Percentiles rank a stretch among this genome's conserved stretches.
Evolutionary conservation across 306 rosid genomes (phyloP).

Genomic region (Begonia peltatifolia): DNA sequence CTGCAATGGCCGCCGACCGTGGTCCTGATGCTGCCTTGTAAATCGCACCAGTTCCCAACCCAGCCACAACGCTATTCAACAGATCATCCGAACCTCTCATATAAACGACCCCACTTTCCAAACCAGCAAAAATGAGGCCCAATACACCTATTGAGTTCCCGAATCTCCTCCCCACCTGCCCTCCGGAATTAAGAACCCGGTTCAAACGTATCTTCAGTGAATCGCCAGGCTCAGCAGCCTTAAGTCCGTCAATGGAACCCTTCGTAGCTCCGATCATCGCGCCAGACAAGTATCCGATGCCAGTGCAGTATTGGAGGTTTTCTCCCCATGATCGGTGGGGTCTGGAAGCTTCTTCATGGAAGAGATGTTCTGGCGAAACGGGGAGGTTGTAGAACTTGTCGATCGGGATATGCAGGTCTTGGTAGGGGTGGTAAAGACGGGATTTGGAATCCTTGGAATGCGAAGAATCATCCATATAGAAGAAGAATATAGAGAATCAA

Average conservation of each 20-base stretch:
- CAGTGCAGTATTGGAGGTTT: conserved; percentile 54
- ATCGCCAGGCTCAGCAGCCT: conserved; percentile 41
- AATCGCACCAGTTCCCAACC: conserved; percentile 57
- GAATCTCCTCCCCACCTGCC: conserved; percentile 32
- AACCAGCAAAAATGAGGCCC: conserved; percentile 41
- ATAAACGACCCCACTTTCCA: conserved; percentile 32
- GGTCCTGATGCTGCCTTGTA: conserved; percentile 47
- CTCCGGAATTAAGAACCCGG: conserved; percentile 56
- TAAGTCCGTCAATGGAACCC: conserved; percentile 37
- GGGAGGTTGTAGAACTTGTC: conserved; percentile 56
- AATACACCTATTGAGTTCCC: conserved; percentile 47
- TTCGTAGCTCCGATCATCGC: conserved; percentile 32
- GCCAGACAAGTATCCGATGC: conserved; percentile 45
- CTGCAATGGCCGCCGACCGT: conserved; percentile 56
- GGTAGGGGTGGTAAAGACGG: conserved; percentile 51
- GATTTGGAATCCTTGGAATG: conserved; percentile 12
- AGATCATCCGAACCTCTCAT: conserved; percentile 38
- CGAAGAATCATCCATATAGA: conserved; percentile 34
- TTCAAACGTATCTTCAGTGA: conserved; percentile 41
- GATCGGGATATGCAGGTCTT: conserved; percentile 46
- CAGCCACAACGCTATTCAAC: conserved; percentile 42
- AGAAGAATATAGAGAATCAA: not conserved
- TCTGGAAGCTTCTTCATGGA: conserved; percentile 36
- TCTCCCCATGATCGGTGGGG: conserved; percentile 65
- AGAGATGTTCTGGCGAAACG: conserved; percentile 46